Conservation (phyloP, 176 grass and related monocot species). For the Oryza meridionalis region DNA sequence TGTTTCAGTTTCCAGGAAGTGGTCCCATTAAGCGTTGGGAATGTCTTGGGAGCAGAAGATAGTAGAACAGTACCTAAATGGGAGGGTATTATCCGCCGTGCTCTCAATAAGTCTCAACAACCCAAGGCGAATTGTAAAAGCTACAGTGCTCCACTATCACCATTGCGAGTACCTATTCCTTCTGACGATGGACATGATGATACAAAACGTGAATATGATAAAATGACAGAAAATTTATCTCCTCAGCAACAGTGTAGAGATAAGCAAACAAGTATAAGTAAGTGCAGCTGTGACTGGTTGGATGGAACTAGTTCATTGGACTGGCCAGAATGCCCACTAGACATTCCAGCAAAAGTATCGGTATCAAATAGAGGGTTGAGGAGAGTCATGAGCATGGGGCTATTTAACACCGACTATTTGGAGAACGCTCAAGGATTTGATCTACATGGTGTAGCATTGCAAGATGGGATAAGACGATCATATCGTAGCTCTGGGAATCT, state of each 20-base stretch:
- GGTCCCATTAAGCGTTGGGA: conserved; percentile 63
- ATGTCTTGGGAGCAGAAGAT: conserved; percentile 71
- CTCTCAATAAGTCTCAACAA: neutral
- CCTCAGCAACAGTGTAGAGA: neutral
- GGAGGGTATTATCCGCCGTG: conserved; percentile 51
- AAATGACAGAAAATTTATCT: conserved; percentile 12
- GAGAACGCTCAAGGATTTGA: neutral
- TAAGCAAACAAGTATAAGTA: neutral
- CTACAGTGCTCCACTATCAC: conserved; percentile 63
- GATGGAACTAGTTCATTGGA: conserved; percentile 44
- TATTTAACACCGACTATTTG: conserved; percentile 24
- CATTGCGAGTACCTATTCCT: conserved; percentile 28
- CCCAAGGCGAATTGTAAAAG: conserved; percentile 56
- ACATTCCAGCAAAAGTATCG: conserved; percentile 34
- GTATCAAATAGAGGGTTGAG: conserved; percentile 47
- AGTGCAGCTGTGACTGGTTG: neutral
- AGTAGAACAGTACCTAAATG: conserved; percentile 65
- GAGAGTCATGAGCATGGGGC: conserved; percentile 39
- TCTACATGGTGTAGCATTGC: conserved; percentile 11
- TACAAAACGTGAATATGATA: conserved; percentile 7
- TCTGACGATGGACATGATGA: conserved; percentile 25
- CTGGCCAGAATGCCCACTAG: conserved; percentile 61
- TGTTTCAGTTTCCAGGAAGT: conserved; percentile 74
- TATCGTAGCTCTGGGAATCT: conserved; percentile 72
- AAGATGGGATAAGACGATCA: conserved; percentile 51